Evolutionary conservation across 2,329 filamentous ascomycete genomes (phyloP).

Genomic region (Trichophyton schoenleinii): DNA sequence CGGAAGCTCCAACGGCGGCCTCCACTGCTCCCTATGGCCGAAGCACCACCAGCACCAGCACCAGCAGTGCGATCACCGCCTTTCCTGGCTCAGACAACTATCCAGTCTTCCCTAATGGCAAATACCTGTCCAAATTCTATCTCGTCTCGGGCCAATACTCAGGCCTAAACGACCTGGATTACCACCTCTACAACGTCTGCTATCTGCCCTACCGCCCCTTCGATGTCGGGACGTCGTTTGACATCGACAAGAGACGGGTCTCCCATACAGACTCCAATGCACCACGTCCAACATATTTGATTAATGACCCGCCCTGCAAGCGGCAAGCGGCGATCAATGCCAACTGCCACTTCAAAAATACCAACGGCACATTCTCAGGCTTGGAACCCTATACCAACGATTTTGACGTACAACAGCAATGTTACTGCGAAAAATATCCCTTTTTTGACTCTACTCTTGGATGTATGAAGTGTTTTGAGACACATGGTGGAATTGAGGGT

Average conservation of each 20-base stretch:
- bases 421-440: slow-evolving; percentile 3
- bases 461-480: slow-evolving; percentile 6
- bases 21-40: neutral
- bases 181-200: neutral
- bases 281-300: neutral
- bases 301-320: neutral
- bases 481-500: slow-evolving; percentile 4
- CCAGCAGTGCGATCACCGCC: neutral
- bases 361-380: neutral
- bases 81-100: neutral
- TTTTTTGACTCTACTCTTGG: slow-evolving; percentile 3
- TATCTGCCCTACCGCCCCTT: neutral
- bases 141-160: neutral
- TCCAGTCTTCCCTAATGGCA: neutral
- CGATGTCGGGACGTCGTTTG: neutral
- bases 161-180: neutral
- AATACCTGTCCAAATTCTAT: neutral
- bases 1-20: neutral
- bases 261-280: neutral
- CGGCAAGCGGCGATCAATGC: neutral
- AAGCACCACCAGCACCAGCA: neutral
- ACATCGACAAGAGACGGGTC: neutral
- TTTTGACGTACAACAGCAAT: slow-evolving; percentile 3
- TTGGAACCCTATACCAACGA: neutral
- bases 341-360: neutral